Evolutionary conservation across 345 rosid species (phyloP), one percentile per base, ranked within the genome.

Genomic region (Pugionium cornutum): DNA sequence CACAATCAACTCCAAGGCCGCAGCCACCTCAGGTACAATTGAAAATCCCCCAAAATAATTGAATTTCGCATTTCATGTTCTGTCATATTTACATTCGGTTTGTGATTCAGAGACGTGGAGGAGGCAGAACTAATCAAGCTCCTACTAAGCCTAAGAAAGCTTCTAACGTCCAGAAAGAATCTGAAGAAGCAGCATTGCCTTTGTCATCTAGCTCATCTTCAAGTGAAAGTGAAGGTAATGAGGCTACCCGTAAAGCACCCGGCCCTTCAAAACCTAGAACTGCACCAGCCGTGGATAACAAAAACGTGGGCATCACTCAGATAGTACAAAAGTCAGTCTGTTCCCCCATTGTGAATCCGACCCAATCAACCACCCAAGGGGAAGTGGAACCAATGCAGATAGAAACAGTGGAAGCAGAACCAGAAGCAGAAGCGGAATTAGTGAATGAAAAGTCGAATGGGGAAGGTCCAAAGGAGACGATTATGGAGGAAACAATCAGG

Each of bases 151-250:
- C 72, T 39, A 86, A 79, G 77, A 78, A 80, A 51, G 36, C 79
- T 40, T 6, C 76, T 18, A 57, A 42, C 30, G 36, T 64, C 4
- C 83, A 7, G 39, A 76, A 77, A 18, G 84, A 75, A 68, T 2
- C 66, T 0, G 92, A 86, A 75, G 90, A 83, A 76, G 82, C 81
- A 11, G 74, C 81, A 64, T 86, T 89, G 46, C 81, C 88, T 34
- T 35, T 83, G 9, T 88, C 84, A 6, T 86, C 97, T 34, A 84
- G 91, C 72, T 80, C 82, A 44, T 83, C 95, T 25, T 86, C 96
- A 9, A 86, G 85, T 75, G 89, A 83, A 65, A 78, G 76, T 60
- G 89, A 76, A 66, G 68, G 66, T 58, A 64, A 85, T 30, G 79
- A 66, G 5, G 69, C 72, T 9, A 28, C 48, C 0, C 75, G 7